Evolutionary conservation across 2,329 filamentous ascomycete genomes (phyloP).

Genomic region (Pseudocercospora musae): DNA sequence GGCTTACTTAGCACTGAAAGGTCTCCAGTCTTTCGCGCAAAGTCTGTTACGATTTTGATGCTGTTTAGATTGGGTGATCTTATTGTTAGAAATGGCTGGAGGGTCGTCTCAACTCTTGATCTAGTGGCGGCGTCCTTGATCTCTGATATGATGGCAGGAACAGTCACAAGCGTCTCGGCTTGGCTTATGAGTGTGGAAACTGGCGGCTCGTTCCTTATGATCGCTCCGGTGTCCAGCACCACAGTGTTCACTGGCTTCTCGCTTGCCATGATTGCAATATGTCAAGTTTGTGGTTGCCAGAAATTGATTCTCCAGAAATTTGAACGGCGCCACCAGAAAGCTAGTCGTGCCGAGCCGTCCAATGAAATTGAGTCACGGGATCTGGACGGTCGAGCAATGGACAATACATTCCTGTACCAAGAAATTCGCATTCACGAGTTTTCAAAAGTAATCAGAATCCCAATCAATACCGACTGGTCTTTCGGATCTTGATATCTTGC

Average conservation of each 20-base stretch:
- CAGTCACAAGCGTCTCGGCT: slow-evolving; percentile 74
- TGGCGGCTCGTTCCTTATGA: slow-evolving; percentile 88
- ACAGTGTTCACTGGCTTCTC: slow-evolving; percentile 75
- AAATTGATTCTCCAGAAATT: not conserved
- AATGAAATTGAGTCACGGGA: not conserved
- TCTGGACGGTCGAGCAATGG: not conserved
- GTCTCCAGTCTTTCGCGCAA: slow-evolving; percentile 87
- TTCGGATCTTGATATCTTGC: too few species aligned
- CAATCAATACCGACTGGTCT: too few species aligned
- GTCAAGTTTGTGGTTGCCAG: not conserved
- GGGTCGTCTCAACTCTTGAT: slow-evolving; percentile 74
- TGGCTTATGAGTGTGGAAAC: slow-evolving; percentile 77
- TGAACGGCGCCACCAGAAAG: not conserved
- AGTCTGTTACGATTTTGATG: slow-evolving; percentile 74
- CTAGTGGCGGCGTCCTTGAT: slow-evolving; percentile 82
- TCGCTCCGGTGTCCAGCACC: slow-evolving; percentile 83
- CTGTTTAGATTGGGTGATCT: slow-evolving; percentile 72
- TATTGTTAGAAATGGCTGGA: slow-evolving; percentile 79
- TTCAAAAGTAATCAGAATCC: too few species aligned
- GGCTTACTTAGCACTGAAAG: slow-evolving; percentile 80
- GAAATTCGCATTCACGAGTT: not conserved
- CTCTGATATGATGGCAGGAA: slow-evolving; percentile 81
- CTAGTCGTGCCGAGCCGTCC: not conserved
- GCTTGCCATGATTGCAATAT: slow-evolving; percentile 26
- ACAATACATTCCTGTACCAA: not conserved